These are phyloP conservation scores for Meredithiella fracta DNA, from an alignment of 2,329 filamentous ascomycete genomes.

Conservation along the genomic window DNA sequence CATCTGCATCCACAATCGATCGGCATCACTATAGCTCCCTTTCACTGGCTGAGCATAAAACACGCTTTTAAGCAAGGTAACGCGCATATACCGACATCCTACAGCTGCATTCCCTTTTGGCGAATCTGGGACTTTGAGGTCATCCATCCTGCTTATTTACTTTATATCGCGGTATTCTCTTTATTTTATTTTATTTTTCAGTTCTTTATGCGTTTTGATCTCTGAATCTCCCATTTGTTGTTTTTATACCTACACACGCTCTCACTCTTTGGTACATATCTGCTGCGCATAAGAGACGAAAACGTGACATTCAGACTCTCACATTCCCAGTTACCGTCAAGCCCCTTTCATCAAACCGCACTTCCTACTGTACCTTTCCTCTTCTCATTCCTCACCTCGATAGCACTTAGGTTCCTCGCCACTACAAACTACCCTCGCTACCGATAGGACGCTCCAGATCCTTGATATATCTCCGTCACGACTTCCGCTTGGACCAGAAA, in stretches of 20 bases:
- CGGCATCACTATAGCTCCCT: not conserved
- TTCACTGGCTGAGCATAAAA: conserved; percentile 1
- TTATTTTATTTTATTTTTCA: not conserved
- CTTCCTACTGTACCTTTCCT: conserved; percentile 1
- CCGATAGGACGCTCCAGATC: conserved; percentile 2
- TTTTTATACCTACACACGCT: not conserved
- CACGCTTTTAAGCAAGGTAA: not conserved
- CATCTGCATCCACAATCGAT: not conserved
- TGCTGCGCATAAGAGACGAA: not conserved
- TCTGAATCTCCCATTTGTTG: not conserved
- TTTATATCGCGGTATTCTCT: not conserved
- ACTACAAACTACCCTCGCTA: not conserved
- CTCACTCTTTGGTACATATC: not conserved
- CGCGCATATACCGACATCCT: not conserved
- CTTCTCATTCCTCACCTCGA: not conserved
- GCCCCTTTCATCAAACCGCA: conserved; percentile 3
- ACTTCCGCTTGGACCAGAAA: conserved; percentile 7
- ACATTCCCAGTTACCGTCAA: not conserved
- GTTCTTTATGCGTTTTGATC: too few relatives aligned
- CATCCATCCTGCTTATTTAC: not conserved
- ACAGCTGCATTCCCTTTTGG: not conserved
- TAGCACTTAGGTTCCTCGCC: not conserved
- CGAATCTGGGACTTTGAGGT: not conserved
- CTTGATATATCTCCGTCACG: conserved; percentile 3
- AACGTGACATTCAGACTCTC: not conserved